phyloP scores from a whole-genome alignment of 495 filamentous ascomycete genomes.

The Tuber melanosporum region DNA sequence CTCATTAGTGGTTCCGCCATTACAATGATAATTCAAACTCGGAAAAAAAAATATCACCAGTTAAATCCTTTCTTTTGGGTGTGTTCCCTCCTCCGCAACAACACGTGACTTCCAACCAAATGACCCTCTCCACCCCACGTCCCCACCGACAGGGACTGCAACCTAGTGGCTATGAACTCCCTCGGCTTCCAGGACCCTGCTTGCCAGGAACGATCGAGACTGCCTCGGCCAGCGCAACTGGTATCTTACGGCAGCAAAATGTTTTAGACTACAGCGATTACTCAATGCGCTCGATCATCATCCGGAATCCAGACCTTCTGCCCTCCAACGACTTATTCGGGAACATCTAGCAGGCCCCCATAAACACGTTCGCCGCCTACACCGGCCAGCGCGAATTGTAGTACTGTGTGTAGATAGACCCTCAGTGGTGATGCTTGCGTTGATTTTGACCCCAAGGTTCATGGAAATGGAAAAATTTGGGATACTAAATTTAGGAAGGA shows the following conservation, averaged over 20 bases:
- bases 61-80: constrained; percentile 1
- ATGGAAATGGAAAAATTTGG: neutral
- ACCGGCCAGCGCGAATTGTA: neutral
- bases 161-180: neutral
- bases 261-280: neutral
- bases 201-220: neutral
- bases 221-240: constrained; percentile 15
- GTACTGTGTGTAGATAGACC: neutral
- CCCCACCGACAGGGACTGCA: constrained; percentile 11
- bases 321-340: constrained; percentile 1
- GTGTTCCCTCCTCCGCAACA: neutral
- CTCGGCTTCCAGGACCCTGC: neutral
- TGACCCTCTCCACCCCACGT: constrained; percentile 8
- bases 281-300: neutral
- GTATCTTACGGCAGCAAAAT: neutral
- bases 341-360: neutral
- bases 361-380: constrained; percentile 8
- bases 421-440: neutral
- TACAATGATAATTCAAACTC: neutral
- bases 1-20: neutral
- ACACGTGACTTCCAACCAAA: constrained; percentile 4
- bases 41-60: neutral
- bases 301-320: neutral
- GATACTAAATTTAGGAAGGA: neutral
- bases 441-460: neutral